Conservation (phyloP, 1,139 yeast genomes). For the Suhomyces panamericanus region DNA sequence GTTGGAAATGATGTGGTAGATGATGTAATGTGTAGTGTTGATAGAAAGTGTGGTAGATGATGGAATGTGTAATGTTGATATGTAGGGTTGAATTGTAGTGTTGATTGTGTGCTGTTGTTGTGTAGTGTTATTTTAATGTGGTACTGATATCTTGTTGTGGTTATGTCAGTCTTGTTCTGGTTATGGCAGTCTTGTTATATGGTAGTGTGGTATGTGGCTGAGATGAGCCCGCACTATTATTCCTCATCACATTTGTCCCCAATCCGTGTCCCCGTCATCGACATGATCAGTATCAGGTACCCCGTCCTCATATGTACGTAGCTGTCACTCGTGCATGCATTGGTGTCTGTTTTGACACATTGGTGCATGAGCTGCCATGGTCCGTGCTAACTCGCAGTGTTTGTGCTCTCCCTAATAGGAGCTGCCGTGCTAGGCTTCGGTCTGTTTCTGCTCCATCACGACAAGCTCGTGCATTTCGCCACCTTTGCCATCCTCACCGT, state of each 20-base stretch:
- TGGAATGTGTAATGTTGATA: too few relatives aligned
- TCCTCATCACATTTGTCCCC: background rate
- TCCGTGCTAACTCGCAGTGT: slow-evolving; percentile 17
- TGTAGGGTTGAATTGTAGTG: too few relatives aligned
- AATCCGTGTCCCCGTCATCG: background rate
- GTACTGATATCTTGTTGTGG: too few relatives aligned
- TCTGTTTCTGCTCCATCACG: slow-evolving; percentile 47
- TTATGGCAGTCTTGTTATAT: background rate
- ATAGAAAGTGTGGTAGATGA: too few relatives aligned
- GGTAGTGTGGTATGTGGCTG: background rate
- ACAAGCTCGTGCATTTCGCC: slow-evolving; percentile 52
- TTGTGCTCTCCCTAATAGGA: slow-evolving; percentile 19
- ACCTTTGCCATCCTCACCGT: slow-evolving; percentile 52
- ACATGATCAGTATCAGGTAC: slow-evolving; percentile 9
- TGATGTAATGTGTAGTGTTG: too few relatives aligned
- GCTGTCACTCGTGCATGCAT: background rate
- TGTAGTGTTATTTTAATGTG: too few relatives aligned
- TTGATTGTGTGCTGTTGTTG: too few relatives aligned
- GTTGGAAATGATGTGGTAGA: too few relatives aligned
- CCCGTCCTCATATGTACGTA: slow-evolving; percentile 8
- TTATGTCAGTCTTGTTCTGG: too few relatives aligned
- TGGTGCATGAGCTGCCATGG: background rate
- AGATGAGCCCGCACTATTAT: background rate
- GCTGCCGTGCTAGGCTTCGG: slow-evolving; percentile 56
- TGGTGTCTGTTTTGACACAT: background rate